Conservation (phyloP, 176 grass and related monocot genomes). For the Zoysia pacifica region DNA sequence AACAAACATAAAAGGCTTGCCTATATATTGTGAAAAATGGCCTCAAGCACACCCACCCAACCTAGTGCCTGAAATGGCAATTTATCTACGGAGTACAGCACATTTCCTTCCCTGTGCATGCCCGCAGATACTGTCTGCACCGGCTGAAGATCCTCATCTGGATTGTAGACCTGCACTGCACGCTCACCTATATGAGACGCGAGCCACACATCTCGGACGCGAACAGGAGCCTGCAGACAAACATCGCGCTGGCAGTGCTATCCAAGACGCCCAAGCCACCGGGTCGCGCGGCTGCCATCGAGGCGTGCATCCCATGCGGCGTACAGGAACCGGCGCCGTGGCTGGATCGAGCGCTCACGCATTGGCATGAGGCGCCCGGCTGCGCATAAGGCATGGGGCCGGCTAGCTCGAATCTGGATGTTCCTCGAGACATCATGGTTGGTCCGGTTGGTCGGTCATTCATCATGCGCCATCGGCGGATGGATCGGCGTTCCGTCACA, state of each 20-base stretch:
- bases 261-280: background rate
- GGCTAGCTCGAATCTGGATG: background rate
- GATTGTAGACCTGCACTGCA: background rate
- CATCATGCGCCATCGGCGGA: background rate
- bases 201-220: background rate
- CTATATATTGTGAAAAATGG: too few relatives aligned
- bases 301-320: background rate
- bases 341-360: background rate
- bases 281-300: background rate
- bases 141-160: background rate
- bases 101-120: background rate
- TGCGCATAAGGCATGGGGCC: background rate
- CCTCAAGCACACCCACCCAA: too few relatives aligned
- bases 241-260: background rate
- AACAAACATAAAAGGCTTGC: background rate
- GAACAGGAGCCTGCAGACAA: background rate
- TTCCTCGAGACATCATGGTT: background rate
- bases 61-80: too few relatives aligned
- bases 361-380: too few relatives aligned
- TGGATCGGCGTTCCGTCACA: background rate
- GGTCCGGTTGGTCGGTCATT: background rate
- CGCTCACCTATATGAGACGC: background rate
- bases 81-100: background rate
- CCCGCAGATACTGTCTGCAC: background rate
- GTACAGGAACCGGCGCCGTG: background rate